Percentiles rank a stretch among this genome's conserved stretches.
phyloP scores from a whole-genome alignment of 768 basidiomycete genomes.

The Piloderma croceum region DNA sequence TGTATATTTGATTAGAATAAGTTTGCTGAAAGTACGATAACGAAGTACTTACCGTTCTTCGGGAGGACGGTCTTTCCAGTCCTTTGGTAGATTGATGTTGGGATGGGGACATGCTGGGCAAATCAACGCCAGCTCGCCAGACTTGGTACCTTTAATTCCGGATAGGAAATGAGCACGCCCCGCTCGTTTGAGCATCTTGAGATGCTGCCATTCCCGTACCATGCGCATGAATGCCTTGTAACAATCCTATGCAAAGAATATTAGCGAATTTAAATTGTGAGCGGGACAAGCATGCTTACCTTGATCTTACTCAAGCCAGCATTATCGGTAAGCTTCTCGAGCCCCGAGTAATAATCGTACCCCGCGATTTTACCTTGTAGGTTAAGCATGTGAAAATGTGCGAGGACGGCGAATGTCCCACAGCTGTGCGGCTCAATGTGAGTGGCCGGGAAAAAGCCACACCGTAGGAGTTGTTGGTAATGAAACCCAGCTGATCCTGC shows the following conservation, averaged over 20 bases:
- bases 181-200: slow-evolving; percentile 18
- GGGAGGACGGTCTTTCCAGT: slow-evolving; percentile 12
- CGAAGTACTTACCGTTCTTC: slow-evolving; percentile 1
- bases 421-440: slow-evolving; percentile 9
- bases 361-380: slow-evolving; percentile 9
- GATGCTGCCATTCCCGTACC: slow-evolving; percentile 18
- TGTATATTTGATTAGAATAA: slow-evolving; percentile 2
- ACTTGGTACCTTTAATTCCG: slow-evolving; percentile 15
- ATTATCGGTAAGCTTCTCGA: slow-evolving; percentile 7
- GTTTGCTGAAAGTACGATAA: background rate
- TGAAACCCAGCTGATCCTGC: background rate
- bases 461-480: slow-evolving; percentile 2
- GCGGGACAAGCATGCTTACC: background rate
- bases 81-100: slow-evolving; percentile 18
- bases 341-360: slow-evolving; percentile 10
- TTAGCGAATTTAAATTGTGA: background rate
- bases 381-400: slow-evolving; percentile 6
- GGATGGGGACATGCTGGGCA: slow-evolving; percentile 28
- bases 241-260: slow-evolving; percentile 4
- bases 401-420: slow-evolving; percentile 9
- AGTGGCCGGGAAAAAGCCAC: slow-evolving; percentile 13
- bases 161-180: slow-evolving; percentile 19
- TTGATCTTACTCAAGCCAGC: slow-evolving; percentile 2
- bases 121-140: slow-evolving; percentile 18
- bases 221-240: slow-evolving; percentile 15